Evolutionary conservation across 495 filamentous ascomycete genomes (phyloP).

Genomic region (Tirmania nivea): DNA sequence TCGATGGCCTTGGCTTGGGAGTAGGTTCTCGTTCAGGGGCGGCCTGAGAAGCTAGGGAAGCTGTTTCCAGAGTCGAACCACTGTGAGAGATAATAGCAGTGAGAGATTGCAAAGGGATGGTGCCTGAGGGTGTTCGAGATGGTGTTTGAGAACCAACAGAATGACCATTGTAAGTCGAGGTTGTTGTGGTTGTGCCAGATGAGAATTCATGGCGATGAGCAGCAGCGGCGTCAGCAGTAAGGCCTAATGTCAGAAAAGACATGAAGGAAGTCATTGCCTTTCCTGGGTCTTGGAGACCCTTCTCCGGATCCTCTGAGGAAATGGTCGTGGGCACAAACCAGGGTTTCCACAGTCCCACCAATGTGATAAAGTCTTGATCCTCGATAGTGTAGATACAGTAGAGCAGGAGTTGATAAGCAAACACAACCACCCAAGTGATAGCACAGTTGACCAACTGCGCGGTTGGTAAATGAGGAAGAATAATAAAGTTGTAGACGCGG

Average conservation of each 20-base stretch:
- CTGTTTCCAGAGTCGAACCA: background rate
- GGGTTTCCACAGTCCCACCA: too few species aligned
- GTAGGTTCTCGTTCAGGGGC: background rate
- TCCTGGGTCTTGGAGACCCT: too few species aligned
- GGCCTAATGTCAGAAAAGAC: constrained; percentile 23
- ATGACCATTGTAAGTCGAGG: background rate
- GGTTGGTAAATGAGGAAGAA: too few species aligned
- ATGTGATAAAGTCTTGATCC: too few species aligned
- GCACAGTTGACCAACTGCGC: too few species aligned
- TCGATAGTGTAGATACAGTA: too few species aligned
- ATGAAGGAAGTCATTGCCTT: background rate
- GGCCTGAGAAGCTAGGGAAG: background rate
- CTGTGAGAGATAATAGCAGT: background rate
- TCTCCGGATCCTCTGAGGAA: too few species aligned
- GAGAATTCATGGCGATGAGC: constrained; percentile 21
- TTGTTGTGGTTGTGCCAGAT: background rate
- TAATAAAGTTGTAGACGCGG: too few species aligned
- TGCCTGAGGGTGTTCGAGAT: background rate
- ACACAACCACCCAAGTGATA: too few species aligned
- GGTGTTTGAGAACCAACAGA: background rate
- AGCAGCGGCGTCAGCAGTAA: constrained; percentile 33
- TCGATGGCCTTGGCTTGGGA: constrained; percentile 5
- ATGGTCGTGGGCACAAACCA: too few species aligned
- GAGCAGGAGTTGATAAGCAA: too few species aligned
- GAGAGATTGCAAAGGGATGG: background rate